Evolutionary conservation across 2,329 filamentous ascomycete species (phyloP).

Genomic region (Stagonosporopsis rhizophila): DNA sequence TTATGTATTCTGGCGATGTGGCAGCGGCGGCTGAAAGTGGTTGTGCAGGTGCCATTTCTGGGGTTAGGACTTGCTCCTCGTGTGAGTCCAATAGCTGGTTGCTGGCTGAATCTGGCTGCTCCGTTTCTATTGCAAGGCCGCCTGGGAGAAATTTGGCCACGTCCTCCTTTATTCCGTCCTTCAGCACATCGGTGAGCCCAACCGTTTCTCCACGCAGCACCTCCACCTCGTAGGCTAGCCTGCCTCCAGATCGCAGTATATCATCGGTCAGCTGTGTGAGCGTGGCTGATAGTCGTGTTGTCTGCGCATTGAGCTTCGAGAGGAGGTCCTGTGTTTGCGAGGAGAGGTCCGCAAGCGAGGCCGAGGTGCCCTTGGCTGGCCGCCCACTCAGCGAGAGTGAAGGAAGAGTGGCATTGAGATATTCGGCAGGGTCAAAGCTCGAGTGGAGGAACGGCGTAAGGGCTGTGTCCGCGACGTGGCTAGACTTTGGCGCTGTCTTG

Average conservation of each 20-base stretch:
- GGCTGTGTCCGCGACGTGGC: constrained; percentile 73
- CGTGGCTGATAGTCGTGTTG: constrained; percentile 78
- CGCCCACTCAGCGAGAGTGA: constrained; percentile 63
- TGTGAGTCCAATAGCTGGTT: background rate
- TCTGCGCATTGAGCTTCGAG: constrained; percentile 87
- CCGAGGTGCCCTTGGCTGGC: constrained; percentile 51
- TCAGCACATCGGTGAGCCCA: constrained; percentile 78
- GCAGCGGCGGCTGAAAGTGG: background rate
- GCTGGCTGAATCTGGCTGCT: constrained; percentile 5
- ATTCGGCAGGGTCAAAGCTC: constrained; percentile 82
- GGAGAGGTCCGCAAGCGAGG: constrained; percentile 77
- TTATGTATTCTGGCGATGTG: constrained; percentile 63
- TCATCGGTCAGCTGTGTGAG: constrained; percentile 93
- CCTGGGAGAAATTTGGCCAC: constrained; percentile 74
- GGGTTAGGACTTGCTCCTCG: background rate
- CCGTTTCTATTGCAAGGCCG: constrained; percentile 35
- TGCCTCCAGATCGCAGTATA: constrained; percentile 85
- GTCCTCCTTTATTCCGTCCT: constrained; percentile 74
- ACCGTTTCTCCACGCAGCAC: constrained; percentile 87
- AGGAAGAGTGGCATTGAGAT: constrained; percentile 81
- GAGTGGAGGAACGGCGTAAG: constrained; percentile 77
- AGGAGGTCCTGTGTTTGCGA: constrained; percentile 83
- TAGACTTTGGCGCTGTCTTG: constrained; percentile 32
- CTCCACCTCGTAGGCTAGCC: constrained; percentile 93
- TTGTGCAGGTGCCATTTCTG: background rate